Conservation (phyloP, 495 filamentous ascomycete species). For the Friedmanniomyces endolithicus region DNA sequence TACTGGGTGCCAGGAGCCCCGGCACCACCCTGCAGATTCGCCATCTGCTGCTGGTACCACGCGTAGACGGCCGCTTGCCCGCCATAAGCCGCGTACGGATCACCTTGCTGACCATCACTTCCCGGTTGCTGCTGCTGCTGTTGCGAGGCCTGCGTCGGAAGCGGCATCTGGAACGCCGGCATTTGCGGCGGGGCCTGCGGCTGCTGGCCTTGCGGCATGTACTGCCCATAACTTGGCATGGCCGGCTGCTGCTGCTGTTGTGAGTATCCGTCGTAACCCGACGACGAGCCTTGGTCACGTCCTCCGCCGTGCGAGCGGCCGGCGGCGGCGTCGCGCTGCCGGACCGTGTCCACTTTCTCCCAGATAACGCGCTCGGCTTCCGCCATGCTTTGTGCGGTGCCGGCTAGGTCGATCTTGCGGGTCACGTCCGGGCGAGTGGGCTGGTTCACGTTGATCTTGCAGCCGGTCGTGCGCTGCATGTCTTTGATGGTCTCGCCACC, state of each 20-base stretch:
- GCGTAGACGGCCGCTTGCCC: slow-evolving; percentile 51
- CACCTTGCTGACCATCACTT: slow-evolving; percentile 15
- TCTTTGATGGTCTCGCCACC: slow-evolving; percentile 77
- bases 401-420: slow-evolving; percentile 69
- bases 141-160: slow-evolving; percentile 33
- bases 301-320: slow-evolving; percentile 22
- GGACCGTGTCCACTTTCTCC: slow-evolving; percentile 75
- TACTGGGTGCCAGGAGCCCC: slow-evolving; percentile 17
- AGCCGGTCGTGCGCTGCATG: slow-evolving; percentile 67
- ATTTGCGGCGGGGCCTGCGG: slow-evolving; percentile 21
- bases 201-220: slow-evolving; percentile 19
- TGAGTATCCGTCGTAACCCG: slow-evolving; percentile 28
- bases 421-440: slow-evolving; percentile 58
- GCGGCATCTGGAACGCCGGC: slow-evolving; percentile 31
- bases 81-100: slow-evolving; percentile 52
- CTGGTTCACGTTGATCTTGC: slow-evolving; percentile 79
- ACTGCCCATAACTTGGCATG: slow-evolving; percentile 17
- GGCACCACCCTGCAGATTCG: slow-evolving; percentile 11
- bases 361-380: slow-evolving; percentile 64
- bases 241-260: slow-evolving; percentile 34
- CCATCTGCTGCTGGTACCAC: slow-evolving; percentile 47
- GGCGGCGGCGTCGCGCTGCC: slow-evolving; percentile 24
- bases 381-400: slow-evolving; percentile 56
- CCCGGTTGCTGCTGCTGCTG: no score
- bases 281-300: slow-evolving; percentile 28